phyloP scores from a whole-genome alignment of 2,329 filamentous ascomycete genomes.

The Stagonosporopsis rhizophila region DNA sequence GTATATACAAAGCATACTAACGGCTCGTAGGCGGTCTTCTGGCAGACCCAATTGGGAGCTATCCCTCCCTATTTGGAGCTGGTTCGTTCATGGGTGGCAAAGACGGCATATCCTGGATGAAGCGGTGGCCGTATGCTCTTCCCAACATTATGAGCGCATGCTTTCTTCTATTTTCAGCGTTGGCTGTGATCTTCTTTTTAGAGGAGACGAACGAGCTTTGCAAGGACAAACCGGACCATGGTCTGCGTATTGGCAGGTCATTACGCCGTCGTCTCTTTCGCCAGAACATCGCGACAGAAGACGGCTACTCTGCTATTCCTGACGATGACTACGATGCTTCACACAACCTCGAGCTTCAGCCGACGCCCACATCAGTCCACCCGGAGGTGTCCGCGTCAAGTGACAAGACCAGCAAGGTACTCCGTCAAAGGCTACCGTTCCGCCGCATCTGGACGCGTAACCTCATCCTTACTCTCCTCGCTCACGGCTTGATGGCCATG shows the following conservation, averaged over 20 bases:
- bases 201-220: constrained; percentile 64
- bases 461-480: constrained; percentile 52
- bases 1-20: constrained; percentile 14
- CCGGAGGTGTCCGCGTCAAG: constrained; percentile 3
- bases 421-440: constrained; percentile 52
- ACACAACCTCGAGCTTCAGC: constrained; percentile 37
- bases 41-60: constrained; percentile 68
- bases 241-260: constrained; percentile 50
- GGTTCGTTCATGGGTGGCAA: constrained; percentile 64
- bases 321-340: constrained; percentile 37
- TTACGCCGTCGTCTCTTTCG: constrained; percentile 46
- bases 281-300: constrained; percentile 22
- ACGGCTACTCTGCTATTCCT: constrained; percentile 44
- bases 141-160: constrained; percentile 71
- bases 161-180: constrained; percentile 64
- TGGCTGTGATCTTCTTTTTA: constrained; percentile 67
- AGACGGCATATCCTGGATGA: constrained; percentile 69
- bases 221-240: constrained; percentile 51
- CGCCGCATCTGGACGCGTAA: constrained; percentile 57
- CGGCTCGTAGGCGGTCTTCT: constrained; percentile 66
- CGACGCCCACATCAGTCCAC: constrained; percentile 35
- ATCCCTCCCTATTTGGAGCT: constrained; percentile 69
- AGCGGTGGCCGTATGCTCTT: constrained; percentile 70
- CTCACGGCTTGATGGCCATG: constrained; percentile 55
- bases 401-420: constrained; percentile 21